Evolutionary conservation across 1,139 yeast genomes (phyloP).

Genomic region (Lodderomyces pseudojiufengensis): DNA sequence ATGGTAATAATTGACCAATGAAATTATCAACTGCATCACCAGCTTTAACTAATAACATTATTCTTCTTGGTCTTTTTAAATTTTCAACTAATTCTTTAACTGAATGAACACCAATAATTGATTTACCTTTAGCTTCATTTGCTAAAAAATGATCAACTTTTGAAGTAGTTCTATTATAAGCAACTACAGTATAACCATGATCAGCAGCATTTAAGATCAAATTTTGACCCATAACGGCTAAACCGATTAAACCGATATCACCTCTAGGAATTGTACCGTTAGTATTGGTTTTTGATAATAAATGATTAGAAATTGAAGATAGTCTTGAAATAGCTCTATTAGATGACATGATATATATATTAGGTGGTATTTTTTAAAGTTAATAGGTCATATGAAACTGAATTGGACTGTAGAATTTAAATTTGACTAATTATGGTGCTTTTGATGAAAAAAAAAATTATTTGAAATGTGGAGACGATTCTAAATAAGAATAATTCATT

Average conservation of each 20-base stretch:
- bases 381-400: not conserved
- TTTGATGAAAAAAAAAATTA: not conserved
- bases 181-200: conserved; percentile 96
- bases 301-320: conserved; percentile 10
- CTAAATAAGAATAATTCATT: no score
- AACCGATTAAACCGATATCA: conserved; percentile 98
- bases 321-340: conserved; percentile 11
- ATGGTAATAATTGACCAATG: conserved; percentile 83
- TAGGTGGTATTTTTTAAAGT: not conserved
- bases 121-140: conserved; percentile 95
- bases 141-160: conserved; percentile 92
- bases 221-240: conserved; percentile 99
- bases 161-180: conserved; percentile 94
- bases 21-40: conserved; percentile 93
- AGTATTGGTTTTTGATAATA: conserved; percentile 15
- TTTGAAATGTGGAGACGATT: conserved; percentile 1
- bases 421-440: not conserved
- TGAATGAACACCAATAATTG: conserved; percentile 93
- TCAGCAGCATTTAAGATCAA: conserved; percentile 96
- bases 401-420: no score
- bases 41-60: conserved; percentile 92
- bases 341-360: not conserved
- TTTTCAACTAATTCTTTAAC: conserved; percentile 82
- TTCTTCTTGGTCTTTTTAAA: conserved; percentile 96
- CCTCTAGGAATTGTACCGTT: conserved; percentile 49